Percentiles rank a stretch among this genome's conserved stretches.
Evolutionary conservation across 305 asterid genomes (phyloP).

Genomic region (Rubia balearica): DNA sequence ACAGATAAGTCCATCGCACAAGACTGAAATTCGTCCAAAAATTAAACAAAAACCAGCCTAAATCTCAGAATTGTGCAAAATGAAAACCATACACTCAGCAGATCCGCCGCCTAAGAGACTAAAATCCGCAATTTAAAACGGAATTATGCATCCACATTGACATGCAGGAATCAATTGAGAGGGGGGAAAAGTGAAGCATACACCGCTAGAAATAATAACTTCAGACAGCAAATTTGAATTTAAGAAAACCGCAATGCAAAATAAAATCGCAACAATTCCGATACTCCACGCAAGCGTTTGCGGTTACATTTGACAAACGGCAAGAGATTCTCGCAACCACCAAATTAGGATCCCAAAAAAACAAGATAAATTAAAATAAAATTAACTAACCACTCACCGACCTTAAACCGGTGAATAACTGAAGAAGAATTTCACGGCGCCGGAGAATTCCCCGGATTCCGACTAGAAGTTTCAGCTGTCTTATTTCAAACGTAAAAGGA

Average conservation of each 20-base stretch:
- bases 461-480: neutral
- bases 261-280: neutral
- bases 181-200: neutral
- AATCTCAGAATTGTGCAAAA: conserved; percentile 14
- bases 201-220: neutral
- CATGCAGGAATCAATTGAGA: neutral
- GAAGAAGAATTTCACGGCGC: neutral
- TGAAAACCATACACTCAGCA: conserved; percentile 18
- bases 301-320: neutral
- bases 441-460: neutral
- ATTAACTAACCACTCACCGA: neutral
- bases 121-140: neutral
- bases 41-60: neutral
- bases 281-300: neutral
- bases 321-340: neutral
- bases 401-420: neutral
- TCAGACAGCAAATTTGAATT: neutral
- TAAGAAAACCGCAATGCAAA: neutral
- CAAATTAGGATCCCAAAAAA: neutral
- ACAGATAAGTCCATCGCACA: neutral
- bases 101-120: conserved; percentile 14
- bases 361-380: neutral
- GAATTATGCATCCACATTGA: conserved; percentile 1
- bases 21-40: neutral
- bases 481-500: neutral